These are phyloP conservation scores for Cyclotella cryptica DNA, from an alignment of 108 stramenopile species.

Conservation along the genomic window DNA sequence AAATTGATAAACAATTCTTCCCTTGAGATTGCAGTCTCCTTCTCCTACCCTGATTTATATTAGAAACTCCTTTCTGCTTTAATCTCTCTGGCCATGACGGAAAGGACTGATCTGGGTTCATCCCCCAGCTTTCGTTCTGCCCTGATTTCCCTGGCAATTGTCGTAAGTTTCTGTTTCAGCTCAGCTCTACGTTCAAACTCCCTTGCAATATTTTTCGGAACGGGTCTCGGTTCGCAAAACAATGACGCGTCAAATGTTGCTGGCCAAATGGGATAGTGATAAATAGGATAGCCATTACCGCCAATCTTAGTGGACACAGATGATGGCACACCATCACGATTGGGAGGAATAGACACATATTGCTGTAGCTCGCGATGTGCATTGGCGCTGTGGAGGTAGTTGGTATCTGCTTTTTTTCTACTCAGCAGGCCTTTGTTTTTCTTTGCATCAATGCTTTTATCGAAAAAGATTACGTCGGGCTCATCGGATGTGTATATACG, in stretches of 20 bases:
- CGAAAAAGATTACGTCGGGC: slow-evolving; percentile 84
- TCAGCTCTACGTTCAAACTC: slow-evolving; percentile 84
- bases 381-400: slow-evolving; percentile 76
- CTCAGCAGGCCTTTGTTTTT: slow-evolving; percentile 1
- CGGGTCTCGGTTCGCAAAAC: slow-evolving; percentile 73
- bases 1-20: too few relatives aligned
- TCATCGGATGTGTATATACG: slow-evolving; percentile 77
- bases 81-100: neutral
- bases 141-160: slow-evolving; percentile 4
- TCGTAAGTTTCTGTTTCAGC: slow-evolving; percentile 32
- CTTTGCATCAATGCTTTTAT: slow-evolving; percentile 63
- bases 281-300: slow-evolving; percentile 28
- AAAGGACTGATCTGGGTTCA: neutral
- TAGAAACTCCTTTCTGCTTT: slow-evolving; percentile 8
- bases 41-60: neutral
- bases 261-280: slow-evolving; percentile 77
- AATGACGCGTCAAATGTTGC: slow-evolving; percentile 64
- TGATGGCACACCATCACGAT: slow-evolving; percentile 32
- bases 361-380: slow-evolving; percentile 74
- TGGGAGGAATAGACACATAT: slow-evolving; percentile 68
- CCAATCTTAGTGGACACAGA: slow-evolving; percentile 17
- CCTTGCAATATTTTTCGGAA: slow-evolving; percentile 78
- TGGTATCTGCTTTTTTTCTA: slow-evolving; percentile 51
- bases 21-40: too few relatives aligned
- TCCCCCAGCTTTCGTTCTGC: neutral